Percentiles rank a stretch among this genome's conserved stretches.
phyloP scores from a whole-genome alignment of 768 basidiomycete genomes.

The Phaffia australis region DNA sequence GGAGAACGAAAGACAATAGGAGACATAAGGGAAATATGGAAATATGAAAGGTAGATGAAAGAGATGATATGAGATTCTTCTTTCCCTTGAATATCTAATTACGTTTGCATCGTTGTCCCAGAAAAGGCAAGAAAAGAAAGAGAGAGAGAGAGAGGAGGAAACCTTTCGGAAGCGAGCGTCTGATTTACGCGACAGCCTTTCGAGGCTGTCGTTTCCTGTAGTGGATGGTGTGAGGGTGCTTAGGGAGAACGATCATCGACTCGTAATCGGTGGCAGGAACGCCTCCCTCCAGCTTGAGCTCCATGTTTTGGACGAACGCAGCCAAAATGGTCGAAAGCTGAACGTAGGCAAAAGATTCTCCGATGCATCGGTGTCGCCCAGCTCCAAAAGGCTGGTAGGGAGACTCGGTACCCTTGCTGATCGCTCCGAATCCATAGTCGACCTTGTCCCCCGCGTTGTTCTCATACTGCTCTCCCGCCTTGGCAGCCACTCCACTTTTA shows the following conservation, averaged over 20 bases:
- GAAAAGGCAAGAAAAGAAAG: no score
- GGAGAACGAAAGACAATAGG: no score
- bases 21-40: no score
- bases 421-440: constrained; percentile 84
- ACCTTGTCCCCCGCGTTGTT: constrained; percentile 64
- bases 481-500: constrained; percentile 64
- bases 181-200: neutral
- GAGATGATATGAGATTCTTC: no score
- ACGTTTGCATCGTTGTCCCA: no score
- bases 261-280: constrained; percentile 84
- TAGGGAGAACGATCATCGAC: constrained; percentile 90
- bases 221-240: constrained; percentile 31
- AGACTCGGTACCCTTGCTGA: constrained; percentile 74
- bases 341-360: constrained; percentile 84
- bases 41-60: no score
- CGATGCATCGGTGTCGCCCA: constrained; percentile 88
- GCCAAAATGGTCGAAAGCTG: constrained; percentile 77
- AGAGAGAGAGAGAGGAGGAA: no score
- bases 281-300: constrained; percentile 54
- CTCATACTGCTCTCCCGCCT: constrained; percentile 61
- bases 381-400: constrained; percentile 98
- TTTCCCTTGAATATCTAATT: no score
- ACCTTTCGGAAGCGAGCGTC: no score
- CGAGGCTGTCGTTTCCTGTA: constrained; percentile 23
- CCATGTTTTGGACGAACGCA: constrained; percentile 63